Conservation (phyloP, 192 early-diverging fungal genomes). For the Gamsiella multidivaricata region DNA sequence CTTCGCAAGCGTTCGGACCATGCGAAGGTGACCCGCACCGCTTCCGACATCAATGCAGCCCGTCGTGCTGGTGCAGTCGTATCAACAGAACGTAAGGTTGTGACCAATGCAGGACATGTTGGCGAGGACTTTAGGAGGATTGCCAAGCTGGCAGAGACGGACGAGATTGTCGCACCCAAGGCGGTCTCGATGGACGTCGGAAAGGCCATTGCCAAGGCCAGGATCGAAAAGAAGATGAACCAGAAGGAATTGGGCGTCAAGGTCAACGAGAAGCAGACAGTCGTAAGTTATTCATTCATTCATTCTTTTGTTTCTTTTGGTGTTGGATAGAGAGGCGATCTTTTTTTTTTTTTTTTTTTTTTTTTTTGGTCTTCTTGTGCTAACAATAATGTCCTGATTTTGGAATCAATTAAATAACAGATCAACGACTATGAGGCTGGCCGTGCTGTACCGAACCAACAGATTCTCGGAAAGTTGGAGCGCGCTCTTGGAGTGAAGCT, state of each 20-base stretch:
- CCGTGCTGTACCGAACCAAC: slow-evolving; percentile 89
- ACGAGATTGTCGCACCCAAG: slow-evolving; percentile 78
- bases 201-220: slow-evolving; percentile 85
- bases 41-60: slow-evolving; percentile 79
- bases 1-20: slow-evolving; percentile 80
- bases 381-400: too few species aligned
- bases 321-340: too few species aligned
- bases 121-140: slow-evolving; percentile 77
- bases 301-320: too few species aligned
- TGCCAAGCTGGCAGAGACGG: slow-evolving; percentile 89
- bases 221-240: slow-evolving; percentile 77
- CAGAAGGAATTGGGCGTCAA: slow-evolving; percentile 91
- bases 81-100: slow-evolving; percentile 79
- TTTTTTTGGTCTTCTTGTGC: neutral
- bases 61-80: slow-evolving; percentile 76
- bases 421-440: slow-evolving; percentile 93
- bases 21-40: slow-evolving; percentile 68
- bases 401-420: too few species aligned
- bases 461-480: slow-evolving; percentile 91
- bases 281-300: too few species aligned
- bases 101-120: slow-evolving; percentile 69
- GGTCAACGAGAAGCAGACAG: slow-evolving; percentile 93
- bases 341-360: neutral
- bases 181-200: slow-evolving; percentile 77
- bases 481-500: slow-evolving; percentile 89